Conservation (phyloP, 2,329 filamentous ascomycete species). For the Fusarium sp. region DNA sequence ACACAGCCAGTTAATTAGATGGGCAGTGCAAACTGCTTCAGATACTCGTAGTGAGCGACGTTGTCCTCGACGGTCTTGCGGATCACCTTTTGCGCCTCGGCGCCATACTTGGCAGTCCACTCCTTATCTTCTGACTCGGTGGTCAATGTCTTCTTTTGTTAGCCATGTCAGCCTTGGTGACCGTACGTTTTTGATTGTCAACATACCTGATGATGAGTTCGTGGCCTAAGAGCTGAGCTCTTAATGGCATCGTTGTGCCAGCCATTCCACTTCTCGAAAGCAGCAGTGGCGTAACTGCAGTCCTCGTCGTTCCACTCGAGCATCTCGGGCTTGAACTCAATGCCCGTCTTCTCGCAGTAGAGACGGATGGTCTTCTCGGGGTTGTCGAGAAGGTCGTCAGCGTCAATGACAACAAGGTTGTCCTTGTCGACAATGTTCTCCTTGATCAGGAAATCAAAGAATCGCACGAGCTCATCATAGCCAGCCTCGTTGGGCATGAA, state of each 20-base stretch:
- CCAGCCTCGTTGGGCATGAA: slow-evolving; percentile 92
- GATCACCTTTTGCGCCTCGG: slow-evolving; percentile 76
- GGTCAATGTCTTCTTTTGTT: slow-evolving; percentile 67
- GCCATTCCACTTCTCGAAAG: slow-evolving; percentile 96
- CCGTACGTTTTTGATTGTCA: slow-evolving; percentile 15
- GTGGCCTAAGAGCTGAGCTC: slow-evolving; percentile 78
- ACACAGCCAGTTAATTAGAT: slow-evolving; percentile 19
- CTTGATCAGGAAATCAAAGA: slow-evolving; percentile 85
- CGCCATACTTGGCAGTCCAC: slow-evolving; percentile 80
- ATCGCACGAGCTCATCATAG: slow-evolving; percentile 84
- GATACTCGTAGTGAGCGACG: slow-evolving; percentile 79
- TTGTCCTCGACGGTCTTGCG: slow-evolving; percentile 77
- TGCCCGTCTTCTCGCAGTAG: slow-evolving; percentile 84
- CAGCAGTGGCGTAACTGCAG: slow-evolving; percentile 75
- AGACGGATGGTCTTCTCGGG: slow-evolving; percentile 79
- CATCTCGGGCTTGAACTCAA: slow-evolving; percentile 82
- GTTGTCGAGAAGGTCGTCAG: slow-evolving; percentile 90
- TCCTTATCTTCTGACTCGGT: slow-evolving; percentile 75
- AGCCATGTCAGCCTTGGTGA: slow-evolving; percentile 33
- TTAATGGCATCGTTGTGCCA: slow-evolving; percentile 96
- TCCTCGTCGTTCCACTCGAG: slow-evolving; percentile 84
- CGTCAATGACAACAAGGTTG: slow-evolving; percentile 87
- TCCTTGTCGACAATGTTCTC: slow-evolving; percentile 77
- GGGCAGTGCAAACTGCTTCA: slow-evolving; percentile 72
- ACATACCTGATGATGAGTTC: slow-evolving; percentile 71